Evolutionary conservation across 352 stramenopile species (phyloP).

Genomic region (Phytophthora chlamydospora): DNA sequence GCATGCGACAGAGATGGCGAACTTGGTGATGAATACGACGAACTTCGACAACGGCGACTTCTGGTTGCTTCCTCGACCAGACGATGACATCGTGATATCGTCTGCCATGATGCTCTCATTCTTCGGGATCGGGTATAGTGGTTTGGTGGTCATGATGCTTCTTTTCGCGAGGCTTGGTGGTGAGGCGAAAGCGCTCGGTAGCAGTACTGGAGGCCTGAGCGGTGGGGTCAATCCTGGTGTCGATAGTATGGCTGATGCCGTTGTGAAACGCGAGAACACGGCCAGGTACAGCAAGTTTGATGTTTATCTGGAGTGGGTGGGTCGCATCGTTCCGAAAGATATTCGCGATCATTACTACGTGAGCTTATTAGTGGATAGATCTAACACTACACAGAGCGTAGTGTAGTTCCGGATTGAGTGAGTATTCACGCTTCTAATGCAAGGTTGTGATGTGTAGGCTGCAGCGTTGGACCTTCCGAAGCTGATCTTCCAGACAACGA

Average conservation of each 20-base stretch:
- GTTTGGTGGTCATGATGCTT: constrained; percentile 42
- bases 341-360: constrained; percentile 36
- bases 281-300: neutral
- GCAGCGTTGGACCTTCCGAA: constrained; percentile 53
- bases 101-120: constrained; percentile 35
- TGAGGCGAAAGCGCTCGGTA: neutral
- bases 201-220: neutral
- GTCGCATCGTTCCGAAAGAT: constrained; percentile 14
- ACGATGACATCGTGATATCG: constrained; percentile 24
- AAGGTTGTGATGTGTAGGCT: constrained; percentile 33
- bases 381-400: no score
- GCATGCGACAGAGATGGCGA: constrained; percentile 41
- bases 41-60: constrained; percentile 56
- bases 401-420: no score
- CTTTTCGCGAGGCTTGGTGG: constrained; percentile 21
- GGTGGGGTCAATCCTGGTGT: neutral
- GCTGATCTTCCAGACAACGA: constrained; percentile 54
- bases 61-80: constrained; percentile 43
- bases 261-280: neutral
- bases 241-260: neutral
- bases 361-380: neutral
- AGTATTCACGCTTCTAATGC: neutral
- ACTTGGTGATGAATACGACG: constrained; percentile 45
- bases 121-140: constrained; percentile 42
- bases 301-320: constrained; percentile 6